These are phyloP conservation scores for Stagonosporopsis rhizophila DNA, from an alignment of 2,329 filamentous ascomycete genomes.

Conservation along the genomic window DNA sequence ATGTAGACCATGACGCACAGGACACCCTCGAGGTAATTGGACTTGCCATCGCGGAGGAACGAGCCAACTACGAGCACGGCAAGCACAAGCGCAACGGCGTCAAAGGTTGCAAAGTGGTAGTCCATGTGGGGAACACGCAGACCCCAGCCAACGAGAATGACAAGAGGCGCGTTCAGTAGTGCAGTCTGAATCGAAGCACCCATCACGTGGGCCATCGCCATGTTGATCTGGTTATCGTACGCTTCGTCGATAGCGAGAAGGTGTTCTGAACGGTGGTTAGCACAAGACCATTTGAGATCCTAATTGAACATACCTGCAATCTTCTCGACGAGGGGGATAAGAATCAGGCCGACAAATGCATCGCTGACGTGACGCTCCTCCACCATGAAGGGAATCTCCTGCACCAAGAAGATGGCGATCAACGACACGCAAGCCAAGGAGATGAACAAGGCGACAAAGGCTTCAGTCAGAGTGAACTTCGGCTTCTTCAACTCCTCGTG, in stretches of 20 bases:
- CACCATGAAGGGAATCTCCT: constrained; percentile 72
- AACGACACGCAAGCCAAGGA: constrained; percentile 74
- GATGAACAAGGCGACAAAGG: constrained; percentile 68
- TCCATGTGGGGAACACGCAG: constrained; percentile 70
- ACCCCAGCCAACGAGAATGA: constrained; percentile 85
- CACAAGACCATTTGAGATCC: not conserved
- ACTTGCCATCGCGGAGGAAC: constrained; percentile 86
- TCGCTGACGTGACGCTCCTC: constrained; percentile 55
- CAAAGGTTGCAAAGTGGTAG: constrained; percentile 86
- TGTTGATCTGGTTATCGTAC: constrained; percentile 83
- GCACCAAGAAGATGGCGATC: constrained; percentile 75
- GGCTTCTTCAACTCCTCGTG: constrained; percentile 66
- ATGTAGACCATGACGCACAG: constrained; percentile 76
- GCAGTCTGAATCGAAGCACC: constrained; percentile 90
- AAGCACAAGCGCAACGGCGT: constrained; percentile 80
- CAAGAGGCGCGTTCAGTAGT: constrained; percentile 83
- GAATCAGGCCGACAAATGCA: constrained; percentile 72
- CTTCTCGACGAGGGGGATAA: constrained; percentile 84
- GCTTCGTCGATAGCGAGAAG: constrained; percentile 85
- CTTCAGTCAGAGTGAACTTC: constrained; percentile 79
- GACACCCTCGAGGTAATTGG: constrained; percentile 86
- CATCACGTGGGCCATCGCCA: constrained; percentile 83
- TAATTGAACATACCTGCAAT: constrained; percentile 59
- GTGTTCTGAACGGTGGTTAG: constrained; percentile 64
- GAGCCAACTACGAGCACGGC: constrained; percentile 86